Evolutionary conservation across 208 protist species (phyloP).

Genomic region (Acanthamoeba divionensis): DNA sequence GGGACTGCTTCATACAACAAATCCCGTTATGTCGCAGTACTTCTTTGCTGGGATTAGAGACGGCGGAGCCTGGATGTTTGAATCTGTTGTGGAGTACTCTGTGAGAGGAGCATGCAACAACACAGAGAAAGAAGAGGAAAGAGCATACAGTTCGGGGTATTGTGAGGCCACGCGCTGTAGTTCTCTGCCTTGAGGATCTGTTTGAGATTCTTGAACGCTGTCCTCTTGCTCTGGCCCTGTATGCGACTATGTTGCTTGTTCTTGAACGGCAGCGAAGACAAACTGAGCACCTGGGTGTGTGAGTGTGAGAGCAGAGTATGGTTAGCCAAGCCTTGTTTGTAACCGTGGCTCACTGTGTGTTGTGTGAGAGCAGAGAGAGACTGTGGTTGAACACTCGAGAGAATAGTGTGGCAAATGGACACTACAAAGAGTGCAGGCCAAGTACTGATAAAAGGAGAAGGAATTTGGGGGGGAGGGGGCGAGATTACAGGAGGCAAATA

Average conservation of each 20-base stretch:
- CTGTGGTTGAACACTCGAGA: no score
- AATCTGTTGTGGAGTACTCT: background rate
- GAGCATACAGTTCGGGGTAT: background rate
- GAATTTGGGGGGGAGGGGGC: background rate
- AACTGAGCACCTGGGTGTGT: no score
- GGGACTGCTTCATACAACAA: background rate
- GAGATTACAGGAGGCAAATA: background rate
- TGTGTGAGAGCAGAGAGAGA: no score
- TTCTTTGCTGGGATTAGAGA: conserved; percentile 44
- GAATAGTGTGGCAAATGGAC: no score
- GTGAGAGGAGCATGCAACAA: background rate
- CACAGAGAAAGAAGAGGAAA: background rate
- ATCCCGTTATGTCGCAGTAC: conserved; percentile 50
- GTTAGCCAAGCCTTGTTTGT: no score
- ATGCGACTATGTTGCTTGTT: conserved; percentile 17
- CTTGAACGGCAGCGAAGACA: conserved; percentile 35
- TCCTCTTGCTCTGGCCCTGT: background rate
- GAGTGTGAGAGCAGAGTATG: no score
- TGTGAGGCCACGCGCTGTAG: background rate
- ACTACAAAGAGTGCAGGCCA: no score
- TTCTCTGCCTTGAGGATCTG: conserved; percentile 46
- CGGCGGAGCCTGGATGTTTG: conserved; percentile 40
- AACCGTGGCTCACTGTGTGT: no score
- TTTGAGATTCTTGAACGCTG: conserved; percentile 42
- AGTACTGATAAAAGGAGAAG: no score